Conservation (phyloP, 1,139 yeast species). For the Hansenula lynferdii region DNA sequence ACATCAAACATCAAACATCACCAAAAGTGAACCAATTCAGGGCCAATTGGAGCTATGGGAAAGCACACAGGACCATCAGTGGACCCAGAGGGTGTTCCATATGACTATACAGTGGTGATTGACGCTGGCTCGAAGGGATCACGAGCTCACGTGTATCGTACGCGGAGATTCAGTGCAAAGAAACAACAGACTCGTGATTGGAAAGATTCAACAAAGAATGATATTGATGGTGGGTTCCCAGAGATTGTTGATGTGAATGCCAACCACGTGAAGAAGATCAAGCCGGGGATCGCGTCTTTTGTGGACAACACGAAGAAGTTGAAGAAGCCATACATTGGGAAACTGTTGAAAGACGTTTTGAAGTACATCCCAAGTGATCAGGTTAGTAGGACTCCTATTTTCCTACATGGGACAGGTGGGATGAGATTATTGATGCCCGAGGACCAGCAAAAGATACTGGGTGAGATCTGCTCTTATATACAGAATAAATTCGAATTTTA, state of each 20-base stretch:
- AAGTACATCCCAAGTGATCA: constrained; percentile 62
- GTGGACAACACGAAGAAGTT: constrained; percentile 37
- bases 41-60: neutral
- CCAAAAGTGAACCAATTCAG: neutral
- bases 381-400: constrained; percentile 69
- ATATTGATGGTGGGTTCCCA: constrained; percentile 37
- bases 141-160: constrained; percentile 60
- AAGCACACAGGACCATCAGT: constrained; percentile 19
- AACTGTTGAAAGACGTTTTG: constrained; percentile 50
- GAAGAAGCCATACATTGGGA: constrained; percentile 55
- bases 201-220: constrained; percentile 11
- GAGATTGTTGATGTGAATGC: constrained; percentile 31
- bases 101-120: constrained; percentile 64
- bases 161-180: constrained; percentile 18
- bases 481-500: constrained; percentile 49
- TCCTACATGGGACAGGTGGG: constrained; percentile 78
- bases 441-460: constrained; percentile 47
- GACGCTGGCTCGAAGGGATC: constrained; percentile 88
- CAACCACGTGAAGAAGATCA: constrained; percentile 53
- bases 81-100: constrained; percentile 42
- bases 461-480: constrained; percentile 52
- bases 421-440: constrained; percentile 60
- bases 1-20: too few species aligned
- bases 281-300: constrained; percentile 37
- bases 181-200: constrained; percentile 1